Evolutionary conservation across 192 early-diverging fungal species (phyloP), one percentile per base, ranked within the genome.

Genomic region (Umbelopsis ramanniana): DNA sequence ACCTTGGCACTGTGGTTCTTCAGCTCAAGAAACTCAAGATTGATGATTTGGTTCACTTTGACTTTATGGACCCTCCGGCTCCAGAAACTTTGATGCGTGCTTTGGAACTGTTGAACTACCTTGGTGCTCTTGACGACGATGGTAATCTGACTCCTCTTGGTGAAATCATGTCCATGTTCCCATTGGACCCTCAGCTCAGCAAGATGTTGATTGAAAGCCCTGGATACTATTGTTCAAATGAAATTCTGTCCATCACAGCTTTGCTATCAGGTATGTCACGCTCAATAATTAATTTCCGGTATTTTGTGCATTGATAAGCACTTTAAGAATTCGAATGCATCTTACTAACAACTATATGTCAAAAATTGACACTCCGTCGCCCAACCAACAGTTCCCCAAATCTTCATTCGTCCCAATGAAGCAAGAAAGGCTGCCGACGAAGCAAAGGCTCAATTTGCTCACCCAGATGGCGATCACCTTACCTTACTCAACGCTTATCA

Each of bases 1-100:
- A 99, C 77, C 83, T 99, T 83, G 94, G 96, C 4, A 89, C 89
- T n/a, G 92, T 96, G 19, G 97, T 99, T 12, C 84, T 99, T 82
- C 98, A 98, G 82, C 85, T 98, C 74, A 97, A 97, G 85, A 97
- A 97, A 79, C 86, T 99, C 19, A 95, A 96, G 6, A 94, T 99
- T 79, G 93, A 98, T 75, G 96, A 98, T 80, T 82, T 99, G 46
- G 97, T 98, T 4, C 96, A 99, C 74, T 96, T 99, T 81, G 98
- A 99, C 82, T 97, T 98, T 55, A 98, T 99, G 96, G 98, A 99
- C 72, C 95, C 98, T 19, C 97, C 97, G 71, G 97, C 98, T 0
- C 97, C 97, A 6, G 97, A 98, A 79, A 98, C 97, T 2, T 78
- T 98, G 52, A 99, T 98, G 96, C 89, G 97, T 55, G 98, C 98